A percentile compares a stretch with the other conserved stretches of the same genome.
phyloP scores from a whole-genome alignment of 2,329 filamentous ascomycete species.

The Fusarium aywerte region DNA sequence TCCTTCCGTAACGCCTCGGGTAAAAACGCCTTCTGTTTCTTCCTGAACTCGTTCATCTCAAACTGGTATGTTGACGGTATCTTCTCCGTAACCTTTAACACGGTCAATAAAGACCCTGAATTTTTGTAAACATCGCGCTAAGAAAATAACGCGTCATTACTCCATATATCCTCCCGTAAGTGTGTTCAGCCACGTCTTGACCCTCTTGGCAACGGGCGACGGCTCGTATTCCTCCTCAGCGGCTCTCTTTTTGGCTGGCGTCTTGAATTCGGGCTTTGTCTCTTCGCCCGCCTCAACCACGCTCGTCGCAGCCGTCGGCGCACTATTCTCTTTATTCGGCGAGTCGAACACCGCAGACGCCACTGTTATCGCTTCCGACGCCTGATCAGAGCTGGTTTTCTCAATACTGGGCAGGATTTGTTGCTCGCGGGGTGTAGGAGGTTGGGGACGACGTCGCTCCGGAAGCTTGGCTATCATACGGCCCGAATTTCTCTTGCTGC shows the following conservation, averaged over 20 bases:
- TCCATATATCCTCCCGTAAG: conserved; percentile 21
- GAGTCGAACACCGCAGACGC: not conserved
- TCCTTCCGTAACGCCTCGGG: not conserved
- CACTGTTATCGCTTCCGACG: not conserved
- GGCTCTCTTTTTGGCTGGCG: conserved; percentile 2
- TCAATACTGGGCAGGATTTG: conserved; percentile 5
- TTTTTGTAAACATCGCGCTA: not conserved
- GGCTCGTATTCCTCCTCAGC: conserved; percentile 12
- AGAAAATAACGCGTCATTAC: conserved; percentile 3
- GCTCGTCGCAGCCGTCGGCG: conserved; percentile 14
- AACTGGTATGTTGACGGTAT: not conserved
- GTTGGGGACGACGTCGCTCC: not conserved
- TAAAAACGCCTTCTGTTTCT: not conserved
- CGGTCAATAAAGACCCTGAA: not conserved
- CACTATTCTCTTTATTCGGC: conserved; percentile 5
- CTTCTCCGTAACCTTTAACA: not conserved
- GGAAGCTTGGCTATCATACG: not conserved
- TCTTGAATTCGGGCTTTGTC: not conserved
- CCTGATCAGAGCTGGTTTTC: not conserved
- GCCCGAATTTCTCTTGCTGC: not conserved
- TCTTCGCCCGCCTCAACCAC: conserved; percentile 1
- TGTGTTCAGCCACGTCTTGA: conserved; percentile 13
- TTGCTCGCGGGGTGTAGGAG: not conserved
- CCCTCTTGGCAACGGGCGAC: conserved; percentile 16
- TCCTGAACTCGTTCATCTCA: not conserved